phyloP scores from a whole-genome alignment of 2,329 filamentous ascomycete species.

The Cladosporium sp. region DNA sequence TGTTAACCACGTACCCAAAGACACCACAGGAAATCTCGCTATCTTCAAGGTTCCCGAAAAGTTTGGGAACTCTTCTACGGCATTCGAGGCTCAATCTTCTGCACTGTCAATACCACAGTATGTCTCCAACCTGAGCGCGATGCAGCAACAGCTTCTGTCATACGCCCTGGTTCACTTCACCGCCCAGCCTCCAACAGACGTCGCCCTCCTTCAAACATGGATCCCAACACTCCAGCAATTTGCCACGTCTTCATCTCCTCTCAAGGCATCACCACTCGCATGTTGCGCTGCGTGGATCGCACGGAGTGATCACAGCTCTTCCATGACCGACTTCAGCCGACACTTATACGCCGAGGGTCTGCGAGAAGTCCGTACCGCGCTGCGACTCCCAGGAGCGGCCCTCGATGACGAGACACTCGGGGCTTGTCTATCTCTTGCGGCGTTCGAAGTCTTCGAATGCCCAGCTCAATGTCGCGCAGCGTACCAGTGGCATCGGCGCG shows the following conservation, averaged over 20 bases:
- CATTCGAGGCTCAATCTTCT: too few species aligned
- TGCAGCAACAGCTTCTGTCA: constrained; percentile 17
- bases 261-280: constrained; percentile 9
- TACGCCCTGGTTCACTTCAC: constrained; percentile 1
- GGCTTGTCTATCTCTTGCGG: constrained; percentile 9
- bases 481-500: constrained; percentile 15
- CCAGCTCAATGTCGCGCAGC: constrained; percentile 3
- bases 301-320: background rate
- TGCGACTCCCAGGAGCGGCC: background rate
- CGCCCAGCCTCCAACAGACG: background rate
- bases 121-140: background rate
- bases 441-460: constrained; percentile 12
- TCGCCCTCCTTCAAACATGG: constrained; percentile 7
- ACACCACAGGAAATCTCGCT: background rate
- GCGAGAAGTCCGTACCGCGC: constrained; percentile 8
- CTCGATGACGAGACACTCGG: constrained; percentile 14
- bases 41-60: background rate
- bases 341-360: constrained; percentile 10
- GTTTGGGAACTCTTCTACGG: background rate
- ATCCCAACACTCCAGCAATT: constrained; percentile 15
- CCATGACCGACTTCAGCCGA: constrained; percentile 11
- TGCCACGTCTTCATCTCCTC: background rate
- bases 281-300: constrained; percentile 17
- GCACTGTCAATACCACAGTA: background rate
- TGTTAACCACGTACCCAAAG: background rate